phyloP scores from a whole-genome alignment of 352 stramenopile genomes.

The Pythium aquatile region DNA sequence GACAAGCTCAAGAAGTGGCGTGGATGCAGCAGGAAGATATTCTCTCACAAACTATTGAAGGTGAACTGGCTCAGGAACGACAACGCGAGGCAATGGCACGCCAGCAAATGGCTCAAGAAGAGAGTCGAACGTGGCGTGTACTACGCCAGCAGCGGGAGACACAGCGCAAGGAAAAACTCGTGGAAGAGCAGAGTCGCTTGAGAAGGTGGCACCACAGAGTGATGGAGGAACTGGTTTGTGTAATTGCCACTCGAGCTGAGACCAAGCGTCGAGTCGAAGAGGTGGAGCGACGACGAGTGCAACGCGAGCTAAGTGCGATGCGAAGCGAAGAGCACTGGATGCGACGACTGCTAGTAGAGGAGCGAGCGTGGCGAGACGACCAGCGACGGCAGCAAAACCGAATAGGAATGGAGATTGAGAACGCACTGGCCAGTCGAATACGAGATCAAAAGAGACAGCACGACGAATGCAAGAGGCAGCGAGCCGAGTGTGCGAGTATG shows the following conservation, averaged over 20 bases:
- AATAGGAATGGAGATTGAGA: conserved; percentile 35
- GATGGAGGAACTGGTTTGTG: conserved; percentile 31
- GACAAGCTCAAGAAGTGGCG: background rate
- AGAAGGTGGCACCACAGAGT: conserved; percentile 26
- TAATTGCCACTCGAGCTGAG: conserved; percentile 12
- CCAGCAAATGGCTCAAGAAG: conserved; percentile 16
- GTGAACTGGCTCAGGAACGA: background rate
- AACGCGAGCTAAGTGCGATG: conserved; percentile 43
- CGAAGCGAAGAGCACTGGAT: conserved; percentile 42
- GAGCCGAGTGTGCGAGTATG: conserved; percentile 4
- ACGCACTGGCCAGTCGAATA: conserved; percentile 20
- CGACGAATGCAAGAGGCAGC: background rate
- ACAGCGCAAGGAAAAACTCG: conserved; percentile 13
- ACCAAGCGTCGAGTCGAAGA: conserved; percentile 24
- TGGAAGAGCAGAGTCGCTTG: conserved; percentile 27
- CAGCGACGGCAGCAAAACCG: conserved; percentile 26
- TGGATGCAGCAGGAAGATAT: conserved; percentile 15
- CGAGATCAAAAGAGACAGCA: conserved; percentile 3
- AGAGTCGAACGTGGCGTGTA: conserved; percentile 11
- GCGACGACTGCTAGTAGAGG: conserved; percentile 31
- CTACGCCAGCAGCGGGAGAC: conserved; percentile 3
- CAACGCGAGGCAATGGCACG: background rate
- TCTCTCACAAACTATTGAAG: background rate
- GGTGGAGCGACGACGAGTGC: conserved; percentile 27
- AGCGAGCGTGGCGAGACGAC: conserved; percentile 20